A percentile compares a stretch with the other conserved stretches of the same genome.
Conservation (phyloP, 345 rosid species). For the Draba incana region DNA sequence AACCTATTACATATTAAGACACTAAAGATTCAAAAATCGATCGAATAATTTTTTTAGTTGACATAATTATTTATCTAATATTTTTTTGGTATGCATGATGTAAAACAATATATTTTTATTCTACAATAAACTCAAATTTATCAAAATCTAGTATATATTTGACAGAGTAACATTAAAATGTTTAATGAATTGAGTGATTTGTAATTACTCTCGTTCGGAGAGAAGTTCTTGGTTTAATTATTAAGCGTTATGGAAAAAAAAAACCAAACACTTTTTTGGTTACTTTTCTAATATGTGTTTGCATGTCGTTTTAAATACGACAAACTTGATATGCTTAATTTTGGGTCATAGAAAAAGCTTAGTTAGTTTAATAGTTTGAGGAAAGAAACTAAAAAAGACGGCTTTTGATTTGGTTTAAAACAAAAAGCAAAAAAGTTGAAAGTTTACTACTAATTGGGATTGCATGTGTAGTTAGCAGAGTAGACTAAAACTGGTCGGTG, state of each 20-base stretch:
- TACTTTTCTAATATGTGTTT: background rate
- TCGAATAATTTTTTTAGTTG: too few species aligned
- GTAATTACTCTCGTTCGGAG: slow-evolving; percentile 16
- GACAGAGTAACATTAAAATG: background rate
- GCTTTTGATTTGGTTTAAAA: slow-evolving; percentile 4
- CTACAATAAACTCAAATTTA: too few species aligned
- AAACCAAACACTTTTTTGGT: background rate
- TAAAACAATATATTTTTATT: too few species aligned
- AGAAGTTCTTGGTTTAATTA: slow-evolving; percentile 11
- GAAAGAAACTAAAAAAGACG: background rate
- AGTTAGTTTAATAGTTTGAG: slow-evolving; percentile 2
- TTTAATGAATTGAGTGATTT: slow-evolving; percentile 2
- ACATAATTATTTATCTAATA: too few species aligned
- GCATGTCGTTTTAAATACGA: slow-evolving; percentile 5
- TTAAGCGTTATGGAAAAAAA: background rate
- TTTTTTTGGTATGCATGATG: too few species aligned
- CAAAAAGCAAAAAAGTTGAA: background rate
- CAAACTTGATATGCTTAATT: background rate
- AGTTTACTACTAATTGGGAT: background rate
- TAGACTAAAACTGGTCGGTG: slow-evolving; percentile 29
- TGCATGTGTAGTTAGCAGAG: slow-evolving; percentile 38
- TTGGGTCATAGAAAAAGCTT: background rate
- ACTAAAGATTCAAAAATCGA: too few species aligned
- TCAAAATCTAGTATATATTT: too few species aligned
- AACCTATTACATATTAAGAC: too few species aligned